Evolutionary conservation across 1,139 yeast species (phyloP), one percentile per base, ranked within the genome.

Genomic region (Torulaspora pretoriensis): DNA sequence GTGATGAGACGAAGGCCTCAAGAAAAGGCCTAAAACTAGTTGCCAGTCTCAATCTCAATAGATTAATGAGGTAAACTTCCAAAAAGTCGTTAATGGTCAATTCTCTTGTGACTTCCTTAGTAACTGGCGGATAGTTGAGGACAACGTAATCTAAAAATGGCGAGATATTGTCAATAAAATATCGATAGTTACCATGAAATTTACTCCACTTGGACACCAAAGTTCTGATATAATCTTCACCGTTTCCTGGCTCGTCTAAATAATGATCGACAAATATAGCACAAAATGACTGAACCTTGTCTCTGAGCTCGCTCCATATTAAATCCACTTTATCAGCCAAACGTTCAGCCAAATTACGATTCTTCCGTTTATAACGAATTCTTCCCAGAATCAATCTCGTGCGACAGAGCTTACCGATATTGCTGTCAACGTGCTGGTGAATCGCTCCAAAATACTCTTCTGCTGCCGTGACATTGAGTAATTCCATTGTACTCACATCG

Each of bases 61-160:
- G 24, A n/a, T 38, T 29, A 10, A 46, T 39, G 28, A 46, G 40
- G 3, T 30, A 35, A n/a, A 43, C 13, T 13, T 41, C 34, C 14
- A 38, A 30, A 25, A 29, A 36, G 14, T 45, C 48, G 4, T 13
- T 10, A 6, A 41, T 24, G 12, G 27, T 29, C 28, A 31, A n/a
- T 8, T 27, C 35, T 19, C 27, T 38, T 4, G 47, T 38, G 5
- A 39, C 28, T 10, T 48, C 47, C 23, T 46, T 43, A 16, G 36
- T 24, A 3, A 43, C 9, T n/a, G 19, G 10, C 1, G 46, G 41
- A 32, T 40, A 43, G 33, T 49, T 49, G n/a, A 16, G 23, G 2
- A 27, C 25, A 22, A 42, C 16, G 30, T 49, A 47, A 8, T 41
- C 43, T 8, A 47, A 25, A 5, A 47, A 14, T 13, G 50, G 51